A percentile compares a stretch with the other conserved stretches of the same genome.
Conservation (phyloP, 805 yeast species). For the Lachancea lanzarotensis region DNA sequence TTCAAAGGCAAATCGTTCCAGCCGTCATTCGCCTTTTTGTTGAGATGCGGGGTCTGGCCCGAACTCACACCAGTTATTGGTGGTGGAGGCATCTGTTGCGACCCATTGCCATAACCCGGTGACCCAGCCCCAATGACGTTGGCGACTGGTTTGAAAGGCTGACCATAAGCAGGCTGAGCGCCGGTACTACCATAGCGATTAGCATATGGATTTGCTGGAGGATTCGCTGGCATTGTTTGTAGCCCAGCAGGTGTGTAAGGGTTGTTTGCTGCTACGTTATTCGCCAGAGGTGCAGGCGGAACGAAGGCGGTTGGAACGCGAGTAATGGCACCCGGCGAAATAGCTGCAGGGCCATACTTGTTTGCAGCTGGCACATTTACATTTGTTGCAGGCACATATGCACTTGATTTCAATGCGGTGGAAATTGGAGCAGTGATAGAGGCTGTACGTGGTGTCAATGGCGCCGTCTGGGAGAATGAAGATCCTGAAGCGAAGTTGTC, state of each 20-base stretch:
- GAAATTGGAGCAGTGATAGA: constrained; percentile 8
- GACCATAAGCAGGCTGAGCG: constrained; percentile 13
- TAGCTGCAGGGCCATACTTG: constrained; percentile 6
- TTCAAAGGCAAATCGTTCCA: constrained; percentile 33
- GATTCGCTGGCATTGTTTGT: constrained; percentile 13
- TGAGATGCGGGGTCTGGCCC: constrained; percentile 33
- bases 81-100: constrained; percentile 23
- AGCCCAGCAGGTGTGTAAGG: constrained; percentile 21
- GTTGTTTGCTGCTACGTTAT: constrained; percentile 13
- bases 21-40: constrained; percentile 33
- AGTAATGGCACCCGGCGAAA: constrained; percentile 8
- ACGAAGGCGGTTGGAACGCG: constrained; percentile 11
- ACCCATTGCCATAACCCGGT: constrained; percentile 25
- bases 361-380: constrained; percentile 11
- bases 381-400: constrained; percentile 18
- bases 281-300: constrained; percentile 17
- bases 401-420: constrained; percentile 11
- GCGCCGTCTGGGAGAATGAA: constrained; percentile 1
- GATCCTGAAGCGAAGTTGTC: constrained; percentile 3
- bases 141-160: constrained; percentile 21
- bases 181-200: constrained; percentile 7
- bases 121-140: constrained; percentile 13
- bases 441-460: constrained; percentile 4
- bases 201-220: constrained; percentile 28
- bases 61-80: constrained; percentile 24